Conservation (phyloP, 257 asterid genomes). For the Lavandula angustifolia region DNA sequence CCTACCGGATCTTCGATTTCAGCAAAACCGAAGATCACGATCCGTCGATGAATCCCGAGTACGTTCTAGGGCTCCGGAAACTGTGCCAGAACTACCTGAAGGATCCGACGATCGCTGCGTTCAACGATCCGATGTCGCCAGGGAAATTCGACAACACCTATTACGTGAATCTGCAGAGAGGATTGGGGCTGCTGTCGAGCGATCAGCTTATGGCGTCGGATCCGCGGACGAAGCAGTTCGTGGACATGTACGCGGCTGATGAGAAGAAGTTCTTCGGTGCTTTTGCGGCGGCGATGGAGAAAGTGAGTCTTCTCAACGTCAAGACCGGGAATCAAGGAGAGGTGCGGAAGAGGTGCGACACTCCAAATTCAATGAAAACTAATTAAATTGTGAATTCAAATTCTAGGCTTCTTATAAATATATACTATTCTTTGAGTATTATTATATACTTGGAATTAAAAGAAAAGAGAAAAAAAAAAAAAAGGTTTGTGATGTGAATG, state of each 20-base stretch:
- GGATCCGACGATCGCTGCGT: conserved; percentile 55
- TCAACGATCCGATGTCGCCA: conserved; percentile 76
- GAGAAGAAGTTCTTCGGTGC: conserved; percentile 58
- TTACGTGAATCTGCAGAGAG: conserved; percentile 51
- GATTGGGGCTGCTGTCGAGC: conserved; percentile 60
- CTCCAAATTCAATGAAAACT: conserved; percentile 36
- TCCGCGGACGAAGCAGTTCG: conserved; percentile 65
- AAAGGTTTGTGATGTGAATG: no score
- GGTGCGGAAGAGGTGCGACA: conserved; percentile 83
- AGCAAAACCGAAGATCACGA: conserved; percentile 42
- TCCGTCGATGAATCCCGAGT: conserved; percentile 61
- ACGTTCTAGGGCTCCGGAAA: conserved; percentile 46
- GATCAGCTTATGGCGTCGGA: conserved; percentile 61
- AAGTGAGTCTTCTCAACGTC: conserved; percentile 44
- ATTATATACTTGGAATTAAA: no score
- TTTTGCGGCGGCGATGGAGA: conserved; percentile 66
- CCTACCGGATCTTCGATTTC: conserved; percentile 54
- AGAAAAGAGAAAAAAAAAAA: no score
- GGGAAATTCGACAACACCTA: conserved; percentile 83
- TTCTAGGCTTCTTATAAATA: no score
- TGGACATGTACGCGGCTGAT: conserved; percentile 68
- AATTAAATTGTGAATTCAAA: neutral
- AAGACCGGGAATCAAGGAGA: conserved; percentile 70
- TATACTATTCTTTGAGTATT: no score
- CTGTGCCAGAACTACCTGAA: conserved; percentile 51